Evolutionary conservation across 257 asterid genomes (phyloP), one percentile per base, ranked within the genome.

Genomic region (Solanum pinnatisectum): DNA sequence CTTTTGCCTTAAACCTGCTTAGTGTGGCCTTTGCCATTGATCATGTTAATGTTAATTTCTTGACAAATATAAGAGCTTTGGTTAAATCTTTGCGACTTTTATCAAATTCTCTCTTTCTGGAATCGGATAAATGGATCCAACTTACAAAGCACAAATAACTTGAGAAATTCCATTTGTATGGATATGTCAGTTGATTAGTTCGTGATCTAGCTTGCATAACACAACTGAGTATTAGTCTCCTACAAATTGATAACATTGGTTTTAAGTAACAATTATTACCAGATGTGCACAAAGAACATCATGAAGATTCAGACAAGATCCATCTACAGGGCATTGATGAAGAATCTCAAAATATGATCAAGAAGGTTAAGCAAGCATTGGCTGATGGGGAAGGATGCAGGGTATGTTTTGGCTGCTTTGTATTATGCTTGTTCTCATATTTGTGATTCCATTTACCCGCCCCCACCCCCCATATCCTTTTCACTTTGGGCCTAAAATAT

Each of bases 331-430:
- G 82, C 93, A 92, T 97, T 81, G 98, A 95, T 90, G 93, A 94
- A 87, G 98, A 95, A 84, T 97, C 98, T 87, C 96, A 97, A 90
- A 90, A 90, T 84, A 89, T 94, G 93, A 93, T 97, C 74, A 93
- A 93, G 91, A 95, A 93, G 92, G 99, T 95, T 92, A 95, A 97
- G 94, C 97, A 94, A 68, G 99, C 98, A 87, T 36, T 97, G 90
- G 92, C 94, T 42, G 90, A 88, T 89, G 98, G 94, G 33, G 99
- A 97, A 94, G 99, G 99, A 89, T 97, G 99, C 87, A 91, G 97
- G 95, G 99, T 97, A 92, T 89, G 96, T 73, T 84, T 78, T 88
- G 37, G 37, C 22, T 44, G 52, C 40, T 59, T 77, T 20, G 63
- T 30, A 15, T 79, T 79, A 46, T 79, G 67, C 27, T 23, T 79